phyloP scores from a whole-genome alignment of 192 early-diverging fungal species.

The Linnemannia zychae region DNA sequence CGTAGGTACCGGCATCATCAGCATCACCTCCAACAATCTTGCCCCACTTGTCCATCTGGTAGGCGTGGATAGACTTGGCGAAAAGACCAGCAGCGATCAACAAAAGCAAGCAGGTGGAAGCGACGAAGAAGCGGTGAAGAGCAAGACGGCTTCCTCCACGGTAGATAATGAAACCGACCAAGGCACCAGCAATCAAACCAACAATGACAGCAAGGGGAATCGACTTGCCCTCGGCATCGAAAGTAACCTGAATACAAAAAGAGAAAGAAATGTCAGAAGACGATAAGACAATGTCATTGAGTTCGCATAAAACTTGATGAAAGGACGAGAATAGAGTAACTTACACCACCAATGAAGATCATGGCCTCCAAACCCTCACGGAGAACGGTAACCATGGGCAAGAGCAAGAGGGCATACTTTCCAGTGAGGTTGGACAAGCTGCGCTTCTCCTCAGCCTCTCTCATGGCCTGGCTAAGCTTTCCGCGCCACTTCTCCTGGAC shows the following conservation, averaged over 20 bases:
- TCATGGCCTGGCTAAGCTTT: constrained; percentile 69
- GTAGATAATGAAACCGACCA: constrained; percentile 84
- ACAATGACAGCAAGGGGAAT: constrained; percentile 86
- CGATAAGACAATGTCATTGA: too few species aligned
- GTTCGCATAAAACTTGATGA: too few species aligned
- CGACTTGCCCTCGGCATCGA: constrained; percentile 71
- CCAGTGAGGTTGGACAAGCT: constrained; percentile 42
- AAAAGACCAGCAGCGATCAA: constrained; percentile 88
- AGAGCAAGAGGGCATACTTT: constrained; percentile 81
- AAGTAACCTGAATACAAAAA: constrained; percentile 61
- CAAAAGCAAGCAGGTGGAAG: constrained; percentile 79
- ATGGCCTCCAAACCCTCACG: constrained; percentile 93
- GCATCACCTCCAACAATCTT: constrained; percentile 75
- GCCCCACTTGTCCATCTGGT: constrained; percentile 77
- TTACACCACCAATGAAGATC: constrained; percentile 90
- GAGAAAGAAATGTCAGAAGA: neutral
- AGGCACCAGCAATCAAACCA: constrained; percentile 75
- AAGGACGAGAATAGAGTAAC: constrained; percentile 15
- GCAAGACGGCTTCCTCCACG: constrained; percentile 74
- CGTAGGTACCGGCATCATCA: constrained; percentile 67
- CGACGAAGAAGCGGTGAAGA: constrained; percentile 85
- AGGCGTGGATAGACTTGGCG: constrained; percentile 72
- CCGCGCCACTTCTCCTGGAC: constrained; percentile 85
- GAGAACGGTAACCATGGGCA: constrained; percentile 88
- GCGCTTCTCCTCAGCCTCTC: constrained; percentile 54